These are phyloP conservation scores for Talaromyces marneffei DNA, from an alignment of 2,329 filamentous ascomycete genomes.

Conservation along the genomic window DNA sequence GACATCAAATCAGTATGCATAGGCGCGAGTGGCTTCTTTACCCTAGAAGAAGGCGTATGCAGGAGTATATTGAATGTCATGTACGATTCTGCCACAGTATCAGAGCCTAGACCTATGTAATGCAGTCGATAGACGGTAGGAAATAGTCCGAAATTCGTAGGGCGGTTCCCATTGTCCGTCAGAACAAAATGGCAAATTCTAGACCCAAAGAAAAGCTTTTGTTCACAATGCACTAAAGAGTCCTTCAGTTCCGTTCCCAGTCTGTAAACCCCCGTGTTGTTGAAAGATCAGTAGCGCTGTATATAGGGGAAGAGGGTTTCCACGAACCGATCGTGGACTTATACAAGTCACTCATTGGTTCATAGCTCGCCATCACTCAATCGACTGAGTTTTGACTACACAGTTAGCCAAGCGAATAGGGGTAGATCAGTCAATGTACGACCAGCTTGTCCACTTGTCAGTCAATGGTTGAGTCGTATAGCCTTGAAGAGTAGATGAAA, in stretches of 20 bases:
- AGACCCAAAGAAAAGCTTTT: neutral
- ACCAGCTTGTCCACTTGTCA: neutral
- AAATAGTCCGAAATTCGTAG: neutral
- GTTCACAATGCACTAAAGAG: too few relatives aligned
- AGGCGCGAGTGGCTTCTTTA: neutral
- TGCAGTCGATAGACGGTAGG: too few relatives aligned
- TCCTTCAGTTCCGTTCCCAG: neutral
- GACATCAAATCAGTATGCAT: neutral
- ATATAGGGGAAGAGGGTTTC: neutral
- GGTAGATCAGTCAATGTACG: neutral
- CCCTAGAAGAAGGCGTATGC: neutral
- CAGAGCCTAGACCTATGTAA: neutral
- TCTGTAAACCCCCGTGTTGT: neutral
- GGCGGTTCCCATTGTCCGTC: neutral
- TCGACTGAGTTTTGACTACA: neutral
- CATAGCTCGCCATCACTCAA: neutral
- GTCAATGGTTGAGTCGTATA: neutral
- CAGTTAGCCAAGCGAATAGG: too few relatives aligned
- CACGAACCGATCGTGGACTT: neutral
- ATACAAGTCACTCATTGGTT: neutral
- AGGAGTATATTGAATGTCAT: neutral
- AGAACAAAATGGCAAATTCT: neutral
- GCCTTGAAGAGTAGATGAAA: neutral
- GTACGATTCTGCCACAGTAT: neutral
- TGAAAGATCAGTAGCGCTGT: neutral